Base-by-base conservation (phyloP, 805 yeast genomes). In the Debaryomyces prosopidis region DNA sequence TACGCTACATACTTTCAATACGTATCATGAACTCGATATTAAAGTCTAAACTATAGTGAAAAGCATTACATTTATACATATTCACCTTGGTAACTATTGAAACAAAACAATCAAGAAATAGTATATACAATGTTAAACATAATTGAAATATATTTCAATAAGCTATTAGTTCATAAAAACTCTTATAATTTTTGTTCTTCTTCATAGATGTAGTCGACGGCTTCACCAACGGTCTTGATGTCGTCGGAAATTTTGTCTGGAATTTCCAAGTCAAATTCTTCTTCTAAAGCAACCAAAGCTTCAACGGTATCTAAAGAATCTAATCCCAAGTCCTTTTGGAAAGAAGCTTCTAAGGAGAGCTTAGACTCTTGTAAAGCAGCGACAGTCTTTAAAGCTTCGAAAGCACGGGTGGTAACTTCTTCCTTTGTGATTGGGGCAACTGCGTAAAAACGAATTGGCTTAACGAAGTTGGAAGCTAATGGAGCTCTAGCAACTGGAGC, bases 291-390 rank as follows among this genome's bases (percentile, higher is more conserved):
- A 68, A 94, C 96, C 58, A 94, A 79, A 45, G 94, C 91, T 75
- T 92, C 99, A 51, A 92, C 96, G 51, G 94, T 87, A 63, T 92
- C 99, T 55, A 92, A 79, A 8, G 96, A 88, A 69, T 92, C 99
- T 63, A 88, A 79, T n/a, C 91, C 92, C 55, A 88, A 79, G 60
- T 88, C 96, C 54, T 77, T 80, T 50, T 77, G 75, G 66, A 84
- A 82, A 40, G 81, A 74, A 8, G 87, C 74, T 26, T 69, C 75
- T 55, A 67, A 64, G 31, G 72, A 45, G 43, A 72, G 61, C 48
- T 65, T 69, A 41, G 76, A 69, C 52, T 72, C 77, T 55, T 72
- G 76, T 56, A 72, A 69, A 42, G 77, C 71, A 38, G 75, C 71
- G 45, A 74, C 77, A 40, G 80, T 69, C 51, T 80, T 78, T 69